Conservation (phyloP, 2,329 filamentous ascomycete species). For the Onygenales sp. region DNA sequence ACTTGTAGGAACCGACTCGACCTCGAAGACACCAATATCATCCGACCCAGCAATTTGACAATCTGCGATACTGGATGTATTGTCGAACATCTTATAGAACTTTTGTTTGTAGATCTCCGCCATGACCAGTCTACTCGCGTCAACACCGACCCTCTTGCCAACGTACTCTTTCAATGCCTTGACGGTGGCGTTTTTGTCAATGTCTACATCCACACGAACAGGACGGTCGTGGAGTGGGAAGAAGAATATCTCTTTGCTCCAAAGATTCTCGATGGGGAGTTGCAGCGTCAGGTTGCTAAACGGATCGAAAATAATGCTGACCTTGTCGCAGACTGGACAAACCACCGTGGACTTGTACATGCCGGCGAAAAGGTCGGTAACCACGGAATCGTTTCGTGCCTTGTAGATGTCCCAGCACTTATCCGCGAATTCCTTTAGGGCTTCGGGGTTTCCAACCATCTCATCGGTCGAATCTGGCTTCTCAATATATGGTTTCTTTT, state of each 20-base stretch:
- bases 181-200: conserved; percentile 59
- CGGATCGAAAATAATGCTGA: conserved; percentile 97
- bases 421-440: conserved; percentile 75
- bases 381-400: conserved; percentile 85
- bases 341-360: conserved; percentile 98
- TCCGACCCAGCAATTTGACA: conserved; percentile 54
- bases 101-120: conserved; percentile 74
- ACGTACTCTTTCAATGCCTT: conserved; percentile 40
- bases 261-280: conserved; percentile 75
- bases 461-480: conserved; percentile 97
- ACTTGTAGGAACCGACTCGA: conserved; percentile 72
- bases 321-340: conserved; percentile 82
- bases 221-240: conserved; percentile 65
- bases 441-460: conserved; percentile 73
- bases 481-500: conserved; percentile 94
- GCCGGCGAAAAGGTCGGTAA: conserved; percentile 90
- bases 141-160: conserved; percentile 41
- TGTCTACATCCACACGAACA: conserved; percentile 64
- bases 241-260: conserved; percentile 65
- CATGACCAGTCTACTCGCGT: conserved; percentile 58
- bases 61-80: conserved; percentile 59
- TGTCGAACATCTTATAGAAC: conserved; percentile 80
- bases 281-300: conserved; percentile 93
- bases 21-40: conserved; percentile 63
- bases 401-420: conserved; percentile 88